These are phyloP conservation scores for Lecanoromycetidae sp. DNA, from an alignment of 2,329 filamentous ascomycete species.

Conservation along the genomic window DNA sequence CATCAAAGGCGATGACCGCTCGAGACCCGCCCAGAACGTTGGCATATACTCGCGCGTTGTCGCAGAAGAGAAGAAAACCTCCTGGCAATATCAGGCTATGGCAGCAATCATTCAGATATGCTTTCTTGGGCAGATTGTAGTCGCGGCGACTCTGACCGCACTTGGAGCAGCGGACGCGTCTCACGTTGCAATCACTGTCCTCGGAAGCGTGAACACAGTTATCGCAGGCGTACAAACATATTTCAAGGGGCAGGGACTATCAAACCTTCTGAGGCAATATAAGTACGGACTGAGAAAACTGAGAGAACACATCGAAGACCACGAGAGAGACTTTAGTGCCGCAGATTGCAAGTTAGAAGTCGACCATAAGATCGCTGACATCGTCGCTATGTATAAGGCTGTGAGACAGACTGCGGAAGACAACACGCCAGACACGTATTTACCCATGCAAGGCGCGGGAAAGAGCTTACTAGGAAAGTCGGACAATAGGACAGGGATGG, in stretches of 20 bases:
- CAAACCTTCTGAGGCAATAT: neutral
- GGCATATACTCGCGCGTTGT: conserved; percentile 10
- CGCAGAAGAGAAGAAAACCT: conserved; percentile 3
- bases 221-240: conserved; percentile 15
- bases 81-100: neutral
- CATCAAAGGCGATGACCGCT: neutral
- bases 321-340: conserved; percentile 6
- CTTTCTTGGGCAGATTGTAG: conserved; percentile 11
- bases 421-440: conserved; percentile 10
- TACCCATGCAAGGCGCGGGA: conserved; percentile 8
- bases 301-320: conserved; percentile 9
- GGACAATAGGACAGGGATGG: neutral
- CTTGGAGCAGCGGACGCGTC: conserved; percentile 8
- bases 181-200: conserved; percentile 7
- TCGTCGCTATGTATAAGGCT: conserved; percentile 7
- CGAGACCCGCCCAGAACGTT: conserved; percentile 1
- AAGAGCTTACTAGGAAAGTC: conserved; percentile 7
- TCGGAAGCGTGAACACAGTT: conserved; percentile 20
- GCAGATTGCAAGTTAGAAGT: conserved; percentile 5
- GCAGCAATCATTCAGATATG: neutral
- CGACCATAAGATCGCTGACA: conserved; percentile 4
- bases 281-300: conserved; percentile 6
- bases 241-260: conserved; percentile 31
- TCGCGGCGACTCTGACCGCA: conserved; percentile 12
- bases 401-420: conserved; percentile 11